These are phyloP conservation scores for Colletotrichum godetiae DNA, from an alignment of 2,329 filamentous ascomycete genomes.

Conservation along the genomic window DNA sequence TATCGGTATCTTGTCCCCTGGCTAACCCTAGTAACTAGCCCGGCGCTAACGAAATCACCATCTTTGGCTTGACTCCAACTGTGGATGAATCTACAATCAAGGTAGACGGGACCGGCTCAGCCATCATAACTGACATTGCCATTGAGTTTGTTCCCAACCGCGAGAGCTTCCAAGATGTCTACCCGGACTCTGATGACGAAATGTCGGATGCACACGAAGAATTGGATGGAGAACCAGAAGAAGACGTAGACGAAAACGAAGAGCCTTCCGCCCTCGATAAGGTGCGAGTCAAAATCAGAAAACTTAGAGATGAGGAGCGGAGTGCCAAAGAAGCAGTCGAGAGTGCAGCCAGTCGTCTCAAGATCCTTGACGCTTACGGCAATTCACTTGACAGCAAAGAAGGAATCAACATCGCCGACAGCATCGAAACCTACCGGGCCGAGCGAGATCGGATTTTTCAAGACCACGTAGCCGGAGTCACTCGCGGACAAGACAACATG, in stretches of 20 bases:
- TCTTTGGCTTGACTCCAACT: slow-evolving; percentile 65
- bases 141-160: slow-evolving; percentile 67
- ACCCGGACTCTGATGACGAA: slow-evolving; percentile 58
- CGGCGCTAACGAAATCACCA: slow-evolving; percentile 68
- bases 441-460: slow-evolving; percentile 55
- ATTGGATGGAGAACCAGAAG: slow-evolving; percentile 32
- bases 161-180: slow-evolving; percentile 65
- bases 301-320: slow-evolving; percentile 44
- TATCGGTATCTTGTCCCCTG: slow-evolving; percentile 58
- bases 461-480: slow-evolving; percentile 50
- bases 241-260: slow-evolving; percentile 38
- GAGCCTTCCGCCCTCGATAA: slow-evolving; percentile 39
- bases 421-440: slow-evolving; percentile 53
- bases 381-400: slow-evolving; percentile 49
- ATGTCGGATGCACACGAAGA: slow-evolving; percentile 42
- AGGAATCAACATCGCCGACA: slow-evolving; percentile 47
- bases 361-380: slow-evolving; percentile 54
- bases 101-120: slow-evolving; percentile 66
- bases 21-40: slow-evolving; percentile 64
- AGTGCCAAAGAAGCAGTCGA: slow-evolving; percentile 44
- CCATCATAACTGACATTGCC: slow-evolving; percentile 71
- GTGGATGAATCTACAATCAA: slow-evolving; percentile 70
- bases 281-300: slow-evolving; percentile 44
- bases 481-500: slow-evolving; percentile 42
- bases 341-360: slow-evolving; percentile 51